These are phyloP conservation scores for Chaetothyriales sp. DNA, from an alignment of 2,329 filamentous ascomycete genomes.

Conservation along the genomic window DNA sequence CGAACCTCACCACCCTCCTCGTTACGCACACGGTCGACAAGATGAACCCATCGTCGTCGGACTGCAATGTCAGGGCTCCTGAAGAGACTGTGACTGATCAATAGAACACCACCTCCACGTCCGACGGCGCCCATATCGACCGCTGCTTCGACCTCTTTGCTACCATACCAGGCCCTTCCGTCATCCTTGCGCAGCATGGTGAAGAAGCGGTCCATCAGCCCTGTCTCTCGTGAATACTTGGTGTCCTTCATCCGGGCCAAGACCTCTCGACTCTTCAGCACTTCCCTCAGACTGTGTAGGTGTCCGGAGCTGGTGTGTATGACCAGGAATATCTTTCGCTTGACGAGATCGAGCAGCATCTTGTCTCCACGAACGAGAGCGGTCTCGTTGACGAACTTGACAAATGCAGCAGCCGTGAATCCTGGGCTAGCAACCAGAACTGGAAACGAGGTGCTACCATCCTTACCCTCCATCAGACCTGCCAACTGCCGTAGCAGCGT, in stretches of 20 bases:
- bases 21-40: constrained; percentile 77
- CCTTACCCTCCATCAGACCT: constrained; percentile 36
- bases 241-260: constrained; percentile 65
- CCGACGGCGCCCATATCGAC: constrained; percentile 80
- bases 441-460: constrained; percentile 36
- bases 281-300: constrained; percentile 72
- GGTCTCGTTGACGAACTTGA: constrained; percentile 50
- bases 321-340: constrained; percentile 44
- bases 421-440: constrained; percentile 78
- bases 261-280: constrained; percentile 68
- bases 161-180: constrained; percentile 79
- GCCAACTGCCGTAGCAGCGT: constrained; percentile 67
- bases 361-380: constrained; percentile 58
- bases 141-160: constrained; percentile 63
- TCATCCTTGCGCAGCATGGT: constrained; percentile 68
- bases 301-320: constrained; percentile 78
- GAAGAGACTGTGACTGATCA: constrained; percentile 81
- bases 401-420: constrained; percentile 69
- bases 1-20: constrained; percentile 70
- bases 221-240: constrained; percentile 72
- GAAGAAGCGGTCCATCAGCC: constrained; percentile 71
- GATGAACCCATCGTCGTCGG: constrained; percentile 62
- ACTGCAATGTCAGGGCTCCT: constrained; percentile 63
- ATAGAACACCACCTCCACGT: constrained; percentile 63
- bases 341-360: constrained; percentile 42